phyloP scores from a whole-genome alignment of 345 rosid genomes.

The Ricinus communis region DNA sequence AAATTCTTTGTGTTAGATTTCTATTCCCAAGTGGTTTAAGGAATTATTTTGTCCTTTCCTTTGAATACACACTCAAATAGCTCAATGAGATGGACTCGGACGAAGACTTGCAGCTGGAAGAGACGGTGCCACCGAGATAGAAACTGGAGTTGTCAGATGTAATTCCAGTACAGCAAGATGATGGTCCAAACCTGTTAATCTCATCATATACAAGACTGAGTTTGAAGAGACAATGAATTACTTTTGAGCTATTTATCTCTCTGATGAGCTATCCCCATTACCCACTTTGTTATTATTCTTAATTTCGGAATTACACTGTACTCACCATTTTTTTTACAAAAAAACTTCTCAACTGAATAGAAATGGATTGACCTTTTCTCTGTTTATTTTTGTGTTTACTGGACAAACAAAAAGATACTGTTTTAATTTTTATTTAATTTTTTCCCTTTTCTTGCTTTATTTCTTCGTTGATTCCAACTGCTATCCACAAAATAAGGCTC shows the following conservation, averaged over 20 bases:
- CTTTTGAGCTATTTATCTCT: constrained; percentile 70
- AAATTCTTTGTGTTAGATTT: too few relatives aligned
- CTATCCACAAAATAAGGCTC: too few relatives aligned
- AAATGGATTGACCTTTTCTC: constrained; percentile 9
- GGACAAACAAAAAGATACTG: too few relatives aligned
- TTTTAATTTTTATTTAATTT: too few relatives aligned
- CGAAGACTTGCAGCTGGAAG: constrained; percentile 11
- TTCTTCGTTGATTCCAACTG: too few relatives aligned
- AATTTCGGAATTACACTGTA: constrained; percentile 91
- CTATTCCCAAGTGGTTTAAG: too few relatives aligned
- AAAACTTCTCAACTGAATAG: not conserved
- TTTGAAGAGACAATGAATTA: constrained; percentile 88
- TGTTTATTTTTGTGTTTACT: too few relatives aligned
- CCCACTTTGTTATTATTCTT: constrained; percentile 51
- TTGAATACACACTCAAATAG: too few relatives aligned
- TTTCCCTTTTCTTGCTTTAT: too few relatives aligned
- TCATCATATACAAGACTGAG: constrained; percentile 71
- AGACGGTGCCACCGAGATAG: constrained; percentile 42
- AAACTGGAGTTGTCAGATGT: constrained; percentile 77
- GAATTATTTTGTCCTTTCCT: too few relatives aligned
- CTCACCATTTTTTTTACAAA: not conserved
- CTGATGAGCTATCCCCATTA: constrained; percentile 77
- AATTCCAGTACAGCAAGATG: constrained; percentile 68
- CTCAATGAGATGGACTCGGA: not conserved
- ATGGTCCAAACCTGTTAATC: constrained; percentile 86